These are phyloP conservation scores for Carex littledalei DNA, from an alignment of 176 grass and related monocot genomes.

Conservation along the genomic window DNA sequence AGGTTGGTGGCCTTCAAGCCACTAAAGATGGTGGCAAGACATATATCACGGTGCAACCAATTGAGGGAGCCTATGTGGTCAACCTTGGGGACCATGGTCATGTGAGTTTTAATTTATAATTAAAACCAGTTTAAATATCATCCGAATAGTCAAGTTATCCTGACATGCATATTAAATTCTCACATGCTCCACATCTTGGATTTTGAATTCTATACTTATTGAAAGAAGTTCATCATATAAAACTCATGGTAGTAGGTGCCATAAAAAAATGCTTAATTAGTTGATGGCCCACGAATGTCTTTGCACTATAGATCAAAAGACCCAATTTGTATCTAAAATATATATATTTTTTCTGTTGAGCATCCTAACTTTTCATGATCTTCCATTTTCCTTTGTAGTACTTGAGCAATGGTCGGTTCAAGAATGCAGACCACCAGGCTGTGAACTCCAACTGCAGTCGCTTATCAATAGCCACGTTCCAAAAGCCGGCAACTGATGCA, in stretches of 20 bases:
- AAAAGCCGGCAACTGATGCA: constrained; percentile 76
- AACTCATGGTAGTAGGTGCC: neutral
- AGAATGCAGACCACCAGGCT: constrained; percentile 89
- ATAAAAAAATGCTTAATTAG: neutral
- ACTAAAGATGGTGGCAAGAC: constrained; percentile 37
- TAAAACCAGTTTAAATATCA: neutral
- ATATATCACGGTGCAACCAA: constrained; percentile 69
- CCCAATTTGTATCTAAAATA: neutral
- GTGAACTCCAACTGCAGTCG: constrained; percentile 66
- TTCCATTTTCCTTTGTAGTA: constrained; percentile 20
- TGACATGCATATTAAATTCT: neutral
- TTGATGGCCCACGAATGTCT: neutral
- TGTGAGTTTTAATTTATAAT: constrained; percentile 30
- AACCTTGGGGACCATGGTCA: constrained; percentile 82
- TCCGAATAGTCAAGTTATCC: neutral
- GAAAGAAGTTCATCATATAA: neutral
- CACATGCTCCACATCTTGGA: neutral
- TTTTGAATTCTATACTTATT: neutral
- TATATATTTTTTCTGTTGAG: neutral
- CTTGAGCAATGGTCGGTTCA: constrained; percentile 85
- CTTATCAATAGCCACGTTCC: constrained; percentile 75
- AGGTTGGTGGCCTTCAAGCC: constrained; percentile 60
- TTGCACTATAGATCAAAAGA: neutral
- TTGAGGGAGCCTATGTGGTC: constrained; percentile 56
- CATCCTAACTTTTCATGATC: neutral